Evolutionary conservation across 1,139 yeast species (phyloP).

Genomic region (Meyerozyma carpophila): DNA sequence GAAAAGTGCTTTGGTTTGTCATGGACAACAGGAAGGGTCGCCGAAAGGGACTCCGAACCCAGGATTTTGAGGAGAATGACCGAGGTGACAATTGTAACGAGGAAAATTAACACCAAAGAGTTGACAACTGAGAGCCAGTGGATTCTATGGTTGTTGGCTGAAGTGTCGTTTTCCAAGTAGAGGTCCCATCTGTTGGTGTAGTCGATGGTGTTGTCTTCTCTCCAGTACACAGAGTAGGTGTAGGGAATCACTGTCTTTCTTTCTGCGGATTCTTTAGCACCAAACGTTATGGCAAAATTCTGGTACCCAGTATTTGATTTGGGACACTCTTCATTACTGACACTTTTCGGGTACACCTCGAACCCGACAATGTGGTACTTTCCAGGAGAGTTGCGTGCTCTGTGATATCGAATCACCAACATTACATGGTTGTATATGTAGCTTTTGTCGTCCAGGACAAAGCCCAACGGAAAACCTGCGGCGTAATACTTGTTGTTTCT

Average conservation of each 20-base stretch:
- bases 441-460: constrained; percentile 48
- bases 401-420: constrained; percentile 72
- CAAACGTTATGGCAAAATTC: constrained; percentile 41
- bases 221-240: constrained; percentile 86
- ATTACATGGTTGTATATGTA: constrained; percentile 76
- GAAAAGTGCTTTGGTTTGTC: neutral
- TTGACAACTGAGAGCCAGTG: constrained; percentile 72
- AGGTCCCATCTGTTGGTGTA: constrained; percentile 74
- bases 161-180: constrained; percentile 56
- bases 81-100: constrained; percentile 60
- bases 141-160: constrained; percentile 36
- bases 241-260: constrained; percentile 51
- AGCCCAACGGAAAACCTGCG: constrained; percentile 85
- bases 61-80: constrained; percentile 53
- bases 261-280: constrained; percentile 9
- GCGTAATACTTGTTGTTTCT: constrained; percentile 66
- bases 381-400: constrained; percentile 35
- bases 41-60: constrained; percentile 19
- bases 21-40: neutral
- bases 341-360: constrained; percentile 85
- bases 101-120: constrained; percentile 54
- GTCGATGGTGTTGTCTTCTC: constrained; percentile 66
- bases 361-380: constrained; percentile 74
- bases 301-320: constrained; percentile 57
- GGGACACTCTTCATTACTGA: constrained; percentile 61